phyloP scores from a whole-genome alignment of 805 yeast genomes.

The Zygosaccharomyces bisporus region DNA sequence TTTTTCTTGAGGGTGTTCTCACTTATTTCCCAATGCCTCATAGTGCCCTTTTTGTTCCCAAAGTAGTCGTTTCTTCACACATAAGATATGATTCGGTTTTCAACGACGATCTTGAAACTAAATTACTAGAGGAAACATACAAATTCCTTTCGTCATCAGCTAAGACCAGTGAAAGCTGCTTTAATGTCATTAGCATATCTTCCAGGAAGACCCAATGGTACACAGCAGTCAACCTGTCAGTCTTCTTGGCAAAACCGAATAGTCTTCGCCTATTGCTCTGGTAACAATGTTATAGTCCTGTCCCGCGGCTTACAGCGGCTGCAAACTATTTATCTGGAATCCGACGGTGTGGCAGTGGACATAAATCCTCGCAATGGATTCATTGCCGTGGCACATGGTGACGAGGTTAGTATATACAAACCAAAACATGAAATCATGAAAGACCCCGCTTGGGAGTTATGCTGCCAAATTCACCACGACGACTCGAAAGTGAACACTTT shows the following conservation, averaged over 20 bases:
- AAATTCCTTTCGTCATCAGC: background rate
- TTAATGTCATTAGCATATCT: slow-evolving; percentile 63
- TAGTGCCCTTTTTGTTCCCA: no score
- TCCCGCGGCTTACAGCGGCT: slow-evolving; percentile 50
- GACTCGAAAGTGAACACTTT: slow-evolving; percentile 41
- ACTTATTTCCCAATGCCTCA: no score
- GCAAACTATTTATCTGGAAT: slow-evolving; percentile 71
- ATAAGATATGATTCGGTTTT: background rate
- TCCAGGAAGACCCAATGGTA: slow-evolving; percentile 79
- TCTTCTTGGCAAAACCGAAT: slow-evolving; percentile 63
- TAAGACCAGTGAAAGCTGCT: background rate
- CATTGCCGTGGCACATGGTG: slow-evolving; percentile 51
- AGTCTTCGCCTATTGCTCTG: slow-evolving; percentile 75
- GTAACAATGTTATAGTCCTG: slow-evolving; percentile 73
- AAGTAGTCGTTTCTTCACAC: no score
- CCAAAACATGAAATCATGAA: slow-evolving; percentile 51
- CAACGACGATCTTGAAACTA: background rate
- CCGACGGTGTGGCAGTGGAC: slow-evolving; percentile 64
- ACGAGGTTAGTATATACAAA: slow-evolving; percentile 46
- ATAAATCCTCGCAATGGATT: slow-evolving; percentile 59
- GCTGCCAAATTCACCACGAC: slow-evolving; percentile 33
- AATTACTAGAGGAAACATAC: background rate
- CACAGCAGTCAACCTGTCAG: slow-evolving; percentile 53
- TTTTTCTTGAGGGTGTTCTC: no score
- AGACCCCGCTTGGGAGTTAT: slow-evolving; percentile 45